Conservation (phyloP, 2,329 filamentous ascomycete species). For the Podosphaera fusca region DNA sequence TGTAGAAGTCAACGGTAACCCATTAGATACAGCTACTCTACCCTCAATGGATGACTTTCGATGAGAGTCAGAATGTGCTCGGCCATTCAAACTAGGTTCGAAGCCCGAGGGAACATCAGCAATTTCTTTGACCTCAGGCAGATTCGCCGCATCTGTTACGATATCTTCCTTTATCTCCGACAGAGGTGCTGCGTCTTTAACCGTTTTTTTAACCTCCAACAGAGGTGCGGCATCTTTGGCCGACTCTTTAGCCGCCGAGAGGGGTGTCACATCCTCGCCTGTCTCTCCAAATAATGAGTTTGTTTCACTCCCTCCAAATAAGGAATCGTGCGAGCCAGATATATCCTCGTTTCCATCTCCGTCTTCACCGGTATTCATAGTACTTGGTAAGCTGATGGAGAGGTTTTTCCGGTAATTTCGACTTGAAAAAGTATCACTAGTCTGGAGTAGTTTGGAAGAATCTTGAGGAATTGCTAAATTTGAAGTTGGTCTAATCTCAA, state of each 20-base stretch:
- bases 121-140: background rate
- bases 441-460: constrained; percentile 31
- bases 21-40: background rate
- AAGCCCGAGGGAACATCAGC: constrained; percentile 60
- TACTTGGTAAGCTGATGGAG: constrained; percentile 26
- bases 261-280: constrained; percentile 26
- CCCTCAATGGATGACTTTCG: constrained; percentile 12
- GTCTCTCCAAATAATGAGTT: constrained; percentile 81
- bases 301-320: constrained; percentile 53
- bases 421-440: constrained; percentile 50
- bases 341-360: constrained; percentile 30
- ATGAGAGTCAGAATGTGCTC: constrained; percentile 9
- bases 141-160: no score
- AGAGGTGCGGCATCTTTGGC: constrained; percentile 44
- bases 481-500: constrained; percentile 64
- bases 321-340: constrained; percentile 41
- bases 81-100: constrained; percentile 21
- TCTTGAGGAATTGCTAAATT: constrained; percentile 54
- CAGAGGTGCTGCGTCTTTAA: constrained; percentile 2
- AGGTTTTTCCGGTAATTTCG: constrained; percentile 41
- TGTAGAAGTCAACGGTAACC: no score
- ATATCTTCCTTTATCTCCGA: no score
- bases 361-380: constrained; percentile 18
- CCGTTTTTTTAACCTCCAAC: constrained; percentile 6
- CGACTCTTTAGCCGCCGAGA: constrained; percentile 38